Conservation (phyloP, 306 rosid species). For the Trifolium dubium region DNA sequence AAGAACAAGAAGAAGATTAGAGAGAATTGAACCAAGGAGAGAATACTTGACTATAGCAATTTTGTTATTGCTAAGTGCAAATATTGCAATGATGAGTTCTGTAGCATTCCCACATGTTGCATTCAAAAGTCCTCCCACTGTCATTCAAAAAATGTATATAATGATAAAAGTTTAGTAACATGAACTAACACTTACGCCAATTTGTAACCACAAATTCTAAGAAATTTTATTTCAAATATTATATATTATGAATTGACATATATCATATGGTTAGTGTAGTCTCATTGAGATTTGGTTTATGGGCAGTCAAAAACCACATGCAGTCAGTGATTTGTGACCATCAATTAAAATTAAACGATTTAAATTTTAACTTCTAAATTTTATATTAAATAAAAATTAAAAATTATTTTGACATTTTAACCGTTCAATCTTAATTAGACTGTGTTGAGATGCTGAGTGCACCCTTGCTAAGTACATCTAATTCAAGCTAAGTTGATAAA, state of each 20-base stretch:
- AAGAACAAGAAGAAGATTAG: conserved; percentile 87
- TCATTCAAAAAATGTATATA: not conserved
- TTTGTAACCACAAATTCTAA: not conserved
- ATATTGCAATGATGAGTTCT: conserved; percentile 81
- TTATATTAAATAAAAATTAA: no score
- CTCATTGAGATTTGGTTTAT: no score
- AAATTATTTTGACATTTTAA: no score
- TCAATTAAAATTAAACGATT: no score
- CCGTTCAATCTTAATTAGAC: no score
- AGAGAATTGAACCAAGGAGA: conserved; percentile 88
- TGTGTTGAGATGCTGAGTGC: no score
- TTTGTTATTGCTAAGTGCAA: conserved; percentile 64
- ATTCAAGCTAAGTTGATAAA: not conserved
- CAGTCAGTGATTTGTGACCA: no score
- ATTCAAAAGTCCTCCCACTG: conserved; percentile 91
- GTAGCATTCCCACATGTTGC: conserved; percentile 96
- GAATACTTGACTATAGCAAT: conserved; percentile 85
- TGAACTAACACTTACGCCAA: not conserved
- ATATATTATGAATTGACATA: not conserved
- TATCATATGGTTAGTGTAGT: not conserved
- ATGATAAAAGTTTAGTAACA: conserved; percentile 9
- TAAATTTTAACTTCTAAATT: no score
- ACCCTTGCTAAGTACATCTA: no score
- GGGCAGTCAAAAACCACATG: no score
- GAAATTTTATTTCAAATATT: not conserved